Base-by-base conservation (phyloP, 1,284 basidiomycete species). In the Sanghuangporus baumii region DNA sequence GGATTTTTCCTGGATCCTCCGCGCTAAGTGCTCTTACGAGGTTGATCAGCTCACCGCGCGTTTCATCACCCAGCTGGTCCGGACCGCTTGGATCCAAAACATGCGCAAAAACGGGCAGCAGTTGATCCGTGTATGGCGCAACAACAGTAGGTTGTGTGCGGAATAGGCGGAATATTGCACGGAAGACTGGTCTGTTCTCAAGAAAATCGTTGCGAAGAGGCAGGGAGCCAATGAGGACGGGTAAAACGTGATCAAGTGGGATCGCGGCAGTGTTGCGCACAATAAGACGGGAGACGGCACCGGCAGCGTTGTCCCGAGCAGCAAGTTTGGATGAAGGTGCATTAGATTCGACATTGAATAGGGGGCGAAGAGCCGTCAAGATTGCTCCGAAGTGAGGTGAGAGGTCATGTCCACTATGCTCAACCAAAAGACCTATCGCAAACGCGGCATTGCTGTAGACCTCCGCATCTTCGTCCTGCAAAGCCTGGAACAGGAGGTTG, bases 381-480 rank as follows among this genome's bases (percentile, higher is more conserved):
- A 99, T 81, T 66, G 82, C 83, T 51, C 87, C 74, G 77, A 91
- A 98, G 73, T 98, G 95, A 5, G 82, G 78, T 7, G 90, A 87
- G 48, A 99, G 83, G 75, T 99, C 95, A 60, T 85, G 73, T 56
- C 89, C 81, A 14, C 93, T 89, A 79, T 96, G 86, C 77, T 96
- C 94, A 66, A 98, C 85, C 64, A 99, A 83, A 51, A 97, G 88
- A 67, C 97, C 97, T 37, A 89, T 82, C 26, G 95, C 96, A 72
- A 98, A 99, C 9, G 95, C 94, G 38, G 96, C 94, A 71, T 99
- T 99, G 75, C 93, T 96, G 70, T 94, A 88, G 4, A 99, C 96
- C 74, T 98, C 95, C 8, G 89, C 79, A 61, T 98, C 96, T 43
- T 84, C 79, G 72, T 99, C 97, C 65, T 83, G 76, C 36, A 99